Evolutionary conservation across 805 yeast genomes (phyloP).

Genomic region (Nakazawaea ishiwadae): DNA sequence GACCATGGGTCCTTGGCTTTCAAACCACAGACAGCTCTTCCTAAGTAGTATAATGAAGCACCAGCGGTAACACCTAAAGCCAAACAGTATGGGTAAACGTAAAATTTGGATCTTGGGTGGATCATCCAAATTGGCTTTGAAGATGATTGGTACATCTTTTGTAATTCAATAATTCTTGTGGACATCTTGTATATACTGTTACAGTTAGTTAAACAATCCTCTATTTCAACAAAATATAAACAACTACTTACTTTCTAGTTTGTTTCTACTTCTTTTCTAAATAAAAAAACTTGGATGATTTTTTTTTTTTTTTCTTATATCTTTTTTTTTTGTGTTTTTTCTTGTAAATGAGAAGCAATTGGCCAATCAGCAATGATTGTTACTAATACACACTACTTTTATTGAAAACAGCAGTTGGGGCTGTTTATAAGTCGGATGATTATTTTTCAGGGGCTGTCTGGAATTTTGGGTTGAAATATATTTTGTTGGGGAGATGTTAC

Average conservation of each 20-base stretch:
- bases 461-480: no score
- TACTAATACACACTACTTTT: background rate
- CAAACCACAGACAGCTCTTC: slow-evolving; percentile 68
- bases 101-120: slow-evolving; percentile 63
- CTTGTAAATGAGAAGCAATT: background rate
- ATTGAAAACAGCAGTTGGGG: background rate
- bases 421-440: no score
- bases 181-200: slow-evolving; percentile 14
- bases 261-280: background rate
- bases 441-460: background rate
- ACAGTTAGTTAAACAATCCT: no score
- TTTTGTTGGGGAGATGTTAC: no score
- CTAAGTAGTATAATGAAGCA: slow-evolving; percentile 63
- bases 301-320: slow-evolving; percentile 1
- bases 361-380: slow-evolving; percentile 6
- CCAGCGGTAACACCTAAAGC: slow-evolving; percentile 63
- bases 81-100: slow-evolving; percentile 77
- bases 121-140: slow-evolving; percentile 51
- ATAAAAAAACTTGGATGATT: slow-evolving; percentile 8
- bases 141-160: slow-evolving; percentile 53
- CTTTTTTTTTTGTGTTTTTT: background rate
- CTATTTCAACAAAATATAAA: no score
- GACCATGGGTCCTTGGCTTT: slow-evolving; percentile 36
- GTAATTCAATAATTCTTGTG: slow-evolving; percentile 47
- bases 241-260: background rate